Evolutionary conservation across 2,329 filamentous ascomycete genomes (phyloP).

Genomic region (Fulvia fulva): DNA sequence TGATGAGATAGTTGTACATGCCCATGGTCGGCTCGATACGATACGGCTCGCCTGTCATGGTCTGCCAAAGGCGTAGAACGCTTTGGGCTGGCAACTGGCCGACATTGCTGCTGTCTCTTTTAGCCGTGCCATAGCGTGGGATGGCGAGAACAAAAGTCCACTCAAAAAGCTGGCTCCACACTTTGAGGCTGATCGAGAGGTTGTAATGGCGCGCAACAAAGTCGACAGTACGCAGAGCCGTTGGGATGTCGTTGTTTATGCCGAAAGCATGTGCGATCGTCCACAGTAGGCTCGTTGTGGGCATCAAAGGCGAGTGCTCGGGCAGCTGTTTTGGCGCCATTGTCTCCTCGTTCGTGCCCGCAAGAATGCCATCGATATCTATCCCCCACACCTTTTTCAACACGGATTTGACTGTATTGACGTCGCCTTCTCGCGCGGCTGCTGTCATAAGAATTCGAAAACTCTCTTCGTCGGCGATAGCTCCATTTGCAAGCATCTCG

Average conservation of each 20-base stretch:
- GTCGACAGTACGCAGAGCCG: conserved; percentile 58
- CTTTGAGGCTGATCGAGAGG: conserved; percentile 52
- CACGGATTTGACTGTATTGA: conserved; percentile 44
- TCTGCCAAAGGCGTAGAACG: conserved; percentile 54
- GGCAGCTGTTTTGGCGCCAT: conserved; percentile 39
- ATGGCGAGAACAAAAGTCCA: conserved; percentile 60
- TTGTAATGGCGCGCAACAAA: conserved; percentile 58
- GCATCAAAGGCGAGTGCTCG: conserved; percentile 53
- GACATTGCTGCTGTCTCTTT: conserved; percentile 30
- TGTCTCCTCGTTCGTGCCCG: conserved; percentile 28
- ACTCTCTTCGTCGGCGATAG: conserved; percentile 49
- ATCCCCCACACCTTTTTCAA: conserved; percentile 54
- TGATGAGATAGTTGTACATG: conserved; percentile 46
- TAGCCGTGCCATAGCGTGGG: conserved; percentile 29
- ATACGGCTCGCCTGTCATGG: conserved; percentile 58
- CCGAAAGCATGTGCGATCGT: conserved; percentile 66
- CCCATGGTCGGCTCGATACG: conserved; percentile 54
- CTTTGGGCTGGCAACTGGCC: conserved; percentile 40
- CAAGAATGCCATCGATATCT: conserved; percentile 42
- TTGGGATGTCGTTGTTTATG: conserved; percentile 59
- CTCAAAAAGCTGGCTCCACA: conserved; percentile 65
- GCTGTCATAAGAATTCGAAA: conserved; percentile 53
- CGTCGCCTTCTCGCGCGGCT: conserved; percentile 50
- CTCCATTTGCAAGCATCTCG: conserved; percentile 45
- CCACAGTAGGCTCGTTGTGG: conserved; percentile 57